A percentile compares a stretch with the other conserved stretches of the same genome.
These are phyloP conservation scores for Speleostelium caveatum DNA, from an alignment of 78 protist species.

Conservation along the genomic window DNA sequence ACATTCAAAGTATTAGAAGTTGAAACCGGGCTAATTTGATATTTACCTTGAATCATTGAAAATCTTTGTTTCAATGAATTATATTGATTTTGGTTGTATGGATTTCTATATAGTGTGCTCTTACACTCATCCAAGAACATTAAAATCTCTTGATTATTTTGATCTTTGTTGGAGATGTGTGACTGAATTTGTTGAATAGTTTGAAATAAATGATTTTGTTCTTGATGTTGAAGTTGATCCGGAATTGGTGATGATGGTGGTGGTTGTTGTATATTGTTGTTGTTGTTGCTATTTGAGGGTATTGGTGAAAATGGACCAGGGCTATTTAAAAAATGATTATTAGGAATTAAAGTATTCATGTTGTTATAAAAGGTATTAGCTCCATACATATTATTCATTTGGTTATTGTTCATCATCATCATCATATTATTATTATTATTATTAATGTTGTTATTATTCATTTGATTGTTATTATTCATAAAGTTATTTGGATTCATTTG, in stretches of 20 bases:
- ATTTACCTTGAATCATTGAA: not conserved
- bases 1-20: not conserved
- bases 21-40: not conserved
- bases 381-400: not conserved
- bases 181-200: conserved; percentile 11
- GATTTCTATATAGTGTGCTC: conserved; percentile 10
- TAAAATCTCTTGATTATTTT: conserved; percentile 10
- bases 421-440: not conserved
- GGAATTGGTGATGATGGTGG: too few species aligned
- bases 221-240: conserved; percentile 2
- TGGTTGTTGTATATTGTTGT: not conserved
- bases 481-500: not conserved
- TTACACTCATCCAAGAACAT: not conserved
- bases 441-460: not conserved
- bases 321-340: too few species aligned
- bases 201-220: conserved; percentile 17
- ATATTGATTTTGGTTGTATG: conserved; percentile 15
- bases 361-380: not conserved
- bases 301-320: too few species aligned
- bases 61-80: conserved; percentile 23
- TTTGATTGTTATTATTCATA: conserved; percentile 15
- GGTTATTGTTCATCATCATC: not conserved
- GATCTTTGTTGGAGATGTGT: not conserved
- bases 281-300: too few species aligned
- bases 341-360: too few species aligned